These are phyloP conservation scores for Halteria grandinella DNA, from an alignment of 73 alveolate genomes.

Conservation along the genomic window DNA sequence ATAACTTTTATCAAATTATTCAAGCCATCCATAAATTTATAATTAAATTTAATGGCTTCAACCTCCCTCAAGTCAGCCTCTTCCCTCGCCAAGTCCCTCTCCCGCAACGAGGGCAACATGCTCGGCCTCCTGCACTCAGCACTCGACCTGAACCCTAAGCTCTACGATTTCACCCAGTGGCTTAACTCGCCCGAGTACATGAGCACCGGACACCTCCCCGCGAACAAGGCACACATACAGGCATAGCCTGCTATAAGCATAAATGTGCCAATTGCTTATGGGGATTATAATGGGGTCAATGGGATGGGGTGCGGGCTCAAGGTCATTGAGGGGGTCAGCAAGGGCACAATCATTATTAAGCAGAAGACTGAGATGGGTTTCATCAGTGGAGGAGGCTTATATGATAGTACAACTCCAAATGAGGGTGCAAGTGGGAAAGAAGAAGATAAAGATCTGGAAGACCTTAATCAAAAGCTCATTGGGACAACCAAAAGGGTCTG, in stretches of 20 bases:
- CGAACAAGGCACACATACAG: background rate
- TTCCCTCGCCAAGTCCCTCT: background rate
- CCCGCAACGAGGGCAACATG: background rate
- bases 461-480: background rate
- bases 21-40: too few relatives aligned
- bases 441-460: background rate
- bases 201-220: background rate
- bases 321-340: background rate
- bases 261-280: background rate
- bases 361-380: constrained; percentile 14
- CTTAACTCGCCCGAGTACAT: constrained; percentile 18
- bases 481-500: background rate
- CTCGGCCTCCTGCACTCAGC: constrained; percentile 31
- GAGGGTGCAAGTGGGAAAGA: background rate
- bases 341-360: constrained; percentile 15
- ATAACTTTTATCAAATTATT: too few relatives aligned
- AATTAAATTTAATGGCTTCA: background rate
- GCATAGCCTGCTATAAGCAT: background rate
- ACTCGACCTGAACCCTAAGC: constrained; percentile 3
- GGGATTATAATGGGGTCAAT: constrained; percentile 5
- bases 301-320: constrained; percentile 51
- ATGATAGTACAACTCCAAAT: background rate
- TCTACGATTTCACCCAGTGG: constrained; percentile 5
- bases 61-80: too few relatives aligned
- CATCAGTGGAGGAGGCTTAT: background rate